A percentile compares a stretch with the other conserved stretches of the same genome.
phyloP scores from a whole-genome alignment of 768 basidiomycete genomes.

The Galerina sulciceps region DNA sequence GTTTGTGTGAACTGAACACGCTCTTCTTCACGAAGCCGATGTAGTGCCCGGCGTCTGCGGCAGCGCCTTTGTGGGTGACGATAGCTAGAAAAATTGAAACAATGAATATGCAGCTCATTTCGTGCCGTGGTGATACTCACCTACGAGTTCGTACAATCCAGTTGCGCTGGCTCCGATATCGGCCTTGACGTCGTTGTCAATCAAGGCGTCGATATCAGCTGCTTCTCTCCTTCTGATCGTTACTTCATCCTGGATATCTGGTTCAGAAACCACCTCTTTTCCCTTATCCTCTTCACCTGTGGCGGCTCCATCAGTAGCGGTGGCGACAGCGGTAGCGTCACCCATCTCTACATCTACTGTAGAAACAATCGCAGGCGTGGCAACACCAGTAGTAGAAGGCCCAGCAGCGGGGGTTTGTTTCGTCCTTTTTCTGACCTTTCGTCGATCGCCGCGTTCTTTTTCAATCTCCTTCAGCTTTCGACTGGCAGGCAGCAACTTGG shows the following conservation, averaged over 20 bases:
- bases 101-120: background rate
- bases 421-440: conserved; percentile 79
- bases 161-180: conserved; percentile 79
- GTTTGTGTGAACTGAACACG: conserved; percentile 54
- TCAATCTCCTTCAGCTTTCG: conserved; percentile 78
- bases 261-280: conserved; percentile 34
- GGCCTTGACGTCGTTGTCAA: conserved; percentile 62
- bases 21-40: conserved; percentile 89
- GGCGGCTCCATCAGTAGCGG: conserved; percentile 25
- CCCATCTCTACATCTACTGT: conserved; percentile 55
- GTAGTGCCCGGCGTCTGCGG: conserved; percentile 95
- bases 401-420: conserved; percentile 44
- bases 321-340: conserved; percentile 31
- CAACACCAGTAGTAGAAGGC: conserved; percentile 16
- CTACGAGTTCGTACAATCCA: conserved; percentile 90
- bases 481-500: conserved; percentile 71
- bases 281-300: conserved; percentile 27
- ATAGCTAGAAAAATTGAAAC: conserved; percentile 57
- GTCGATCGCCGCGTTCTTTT: conserved; percentile 81
- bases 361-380: conserved; percentile 25
- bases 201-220: conserved; percentile 63
- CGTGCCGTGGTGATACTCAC: conserved; percentile 48
- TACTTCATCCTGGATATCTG: conserved; percentile 67
- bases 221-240: conserved; percentile 68
- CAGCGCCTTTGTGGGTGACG: conserved; percentile 95